A percentile compares a stretch with the other conserved stretches of the same genome.
phyloP scores from a whole-genome alignment of 2,329 filamentous ascomycete genomes.

The Fusarium sp. region DNA sequence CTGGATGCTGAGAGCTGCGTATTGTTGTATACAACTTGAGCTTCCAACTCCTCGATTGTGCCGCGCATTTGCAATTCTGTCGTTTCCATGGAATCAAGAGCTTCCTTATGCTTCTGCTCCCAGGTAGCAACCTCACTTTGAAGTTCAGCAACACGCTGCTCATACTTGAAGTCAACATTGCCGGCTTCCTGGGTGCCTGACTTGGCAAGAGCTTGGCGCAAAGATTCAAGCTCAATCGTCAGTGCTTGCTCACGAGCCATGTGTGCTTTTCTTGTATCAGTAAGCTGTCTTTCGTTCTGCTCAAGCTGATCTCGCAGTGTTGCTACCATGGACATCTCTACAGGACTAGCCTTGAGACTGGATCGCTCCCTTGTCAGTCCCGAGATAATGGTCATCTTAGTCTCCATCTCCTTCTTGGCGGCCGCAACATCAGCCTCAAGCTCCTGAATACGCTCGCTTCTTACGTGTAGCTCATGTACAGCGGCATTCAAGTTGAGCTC shows the following conservation, averaged over 20 bases:
- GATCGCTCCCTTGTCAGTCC: constrained; percentile 93
- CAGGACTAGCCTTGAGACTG: constrained; percentile 84
- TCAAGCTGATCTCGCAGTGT: constrained; percentile 89
- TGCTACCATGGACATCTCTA: constrained; percentile 92
- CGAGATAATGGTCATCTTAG: constrained; percentile 95
- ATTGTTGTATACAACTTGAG: constrained; percentile 66
- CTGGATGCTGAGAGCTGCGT: constrained; percentile 62
- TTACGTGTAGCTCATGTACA: constrained; percentile 89
- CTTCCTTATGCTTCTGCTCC: constrained; percentile 80
- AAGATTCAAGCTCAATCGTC: constrained; percentile 74
- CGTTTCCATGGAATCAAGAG: constrained; percentile 76
- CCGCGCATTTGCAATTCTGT: constrained; percentile 80
- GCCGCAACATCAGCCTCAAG: constrained; percentile 86
- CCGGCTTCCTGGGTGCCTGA: constrained; percentile 47
- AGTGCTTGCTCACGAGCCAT: constrained; percentile 82
- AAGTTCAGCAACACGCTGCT: constrained; percentile 73
- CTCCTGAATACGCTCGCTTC: constrained; percentile 90
- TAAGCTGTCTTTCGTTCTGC: constrained; percentile 85
- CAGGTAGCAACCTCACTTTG: constrained; percentile 79
- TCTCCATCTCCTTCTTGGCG: constrained; percentile 95
- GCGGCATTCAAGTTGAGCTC: constrained; percentile 91
- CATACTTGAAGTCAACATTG: constrained; percentile 58
- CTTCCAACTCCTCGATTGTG: constrained; percentile 81
- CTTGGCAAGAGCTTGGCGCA: constrained; percentile 68
- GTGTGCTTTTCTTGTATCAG: constrained; percentile 78